These are phyloP conservation scores for Aspergillus sclerotiicarbonarius DNA, from an alignment of 495 filamentous ascomycete species.

Conservation along the genomic window DNA sequence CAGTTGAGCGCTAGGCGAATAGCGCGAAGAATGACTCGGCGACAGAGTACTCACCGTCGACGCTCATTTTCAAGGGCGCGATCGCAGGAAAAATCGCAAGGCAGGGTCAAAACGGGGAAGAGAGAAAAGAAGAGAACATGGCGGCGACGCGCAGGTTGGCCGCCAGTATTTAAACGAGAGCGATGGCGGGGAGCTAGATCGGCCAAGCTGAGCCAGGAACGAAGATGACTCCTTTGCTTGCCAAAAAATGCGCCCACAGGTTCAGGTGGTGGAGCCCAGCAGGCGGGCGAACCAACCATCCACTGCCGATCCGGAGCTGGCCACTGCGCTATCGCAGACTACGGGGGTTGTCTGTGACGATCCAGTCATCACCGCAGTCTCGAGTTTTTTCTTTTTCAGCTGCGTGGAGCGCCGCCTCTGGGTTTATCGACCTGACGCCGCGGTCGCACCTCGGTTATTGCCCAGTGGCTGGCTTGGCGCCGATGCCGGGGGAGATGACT, in stretches of 20 bases:
- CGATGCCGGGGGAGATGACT: not conserved
- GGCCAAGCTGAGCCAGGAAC: not conserved
- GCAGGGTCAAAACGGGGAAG: not conserved
- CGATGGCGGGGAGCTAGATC: not conserved
- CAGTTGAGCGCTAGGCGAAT: not conserved
- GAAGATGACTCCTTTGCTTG: not conserved
- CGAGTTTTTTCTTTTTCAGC: not conserved
- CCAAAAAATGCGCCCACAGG: not conserved
- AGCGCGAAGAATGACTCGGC: not conserved
- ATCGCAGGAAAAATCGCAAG: not conserved
- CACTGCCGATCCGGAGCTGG: not conserved
- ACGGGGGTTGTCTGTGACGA: not conserved
- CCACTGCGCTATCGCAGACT: not conserved
- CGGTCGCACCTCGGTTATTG: not conserved
- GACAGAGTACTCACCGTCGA: not conserved
- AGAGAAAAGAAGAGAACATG: not conserved
- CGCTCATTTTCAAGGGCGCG: not conserved
- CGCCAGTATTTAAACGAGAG: not conserved
- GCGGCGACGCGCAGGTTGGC: not conserved
- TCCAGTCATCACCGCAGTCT: not conserved
- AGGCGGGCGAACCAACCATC: conserved; percentile 3
- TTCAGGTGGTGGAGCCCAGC: not conserved
- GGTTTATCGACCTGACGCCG: too few relatives aligned
- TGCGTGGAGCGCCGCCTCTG: too few relatives aligned
- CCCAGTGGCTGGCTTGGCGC: not conserved